Evolutionary conservation across 2,329 filamentous ascomycete species (phyloP).

Genomic region (Sporothrix inflata): DNA sequence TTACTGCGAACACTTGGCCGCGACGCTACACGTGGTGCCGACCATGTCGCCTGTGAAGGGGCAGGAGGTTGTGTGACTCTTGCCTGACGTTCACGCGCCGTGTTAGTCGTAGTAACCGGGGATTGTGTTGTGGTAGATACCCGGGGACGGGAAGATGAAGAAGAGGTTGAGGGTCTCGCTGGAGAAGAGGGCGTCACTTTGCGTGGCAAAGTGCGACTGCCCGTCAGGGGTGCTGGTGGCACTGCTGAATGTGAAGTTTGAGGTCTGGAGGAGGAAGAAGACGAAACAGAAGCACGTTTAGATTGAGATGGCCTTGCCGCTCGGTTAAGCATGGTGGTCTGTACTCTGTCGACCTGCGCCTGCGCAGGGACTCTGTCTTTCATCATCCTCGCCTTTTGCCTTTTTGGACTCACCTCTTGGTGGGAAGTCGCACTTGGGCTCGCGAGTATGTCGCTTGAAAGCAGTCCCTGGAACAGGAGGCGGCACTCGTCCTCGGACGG

Average conservation of each 20-base stretch:
- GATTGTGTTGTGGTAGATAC: background rate
- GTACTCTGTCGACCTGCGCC: background rate
- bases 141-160: slow-evolving; percentile 2
- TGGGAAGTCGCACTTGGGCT: background rate
- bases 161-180: background rate
- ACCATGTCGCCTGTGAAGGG: background rate
- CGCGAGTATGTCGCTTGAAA: background rate
- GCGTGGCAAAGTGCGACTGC: background rate
- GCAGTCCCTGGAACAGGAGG: slow-evolving; percentile 19
- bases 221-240: background rate
- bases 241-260: background rate
- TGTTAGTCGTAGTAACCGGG: background rate
- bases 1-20: slow-evolving; percentile 9
- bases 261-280: background rate
- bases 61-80: background rate
- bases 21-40: background rate
- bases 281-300: background rate
- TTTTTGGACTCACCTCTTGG: slow-evolving; percentile 11
- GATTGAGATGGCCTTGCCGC: too few relatives aligned
- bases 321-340: background rate
- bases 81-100: background rate
- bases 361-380: background rate
- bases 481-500: slow-evolving; percentile 40
- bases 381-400: background rate
- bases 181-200: background rate